Conservation (phyloP, 108 stramenopile species). For the Cyclotella choctawhatcheeana region DNA sequence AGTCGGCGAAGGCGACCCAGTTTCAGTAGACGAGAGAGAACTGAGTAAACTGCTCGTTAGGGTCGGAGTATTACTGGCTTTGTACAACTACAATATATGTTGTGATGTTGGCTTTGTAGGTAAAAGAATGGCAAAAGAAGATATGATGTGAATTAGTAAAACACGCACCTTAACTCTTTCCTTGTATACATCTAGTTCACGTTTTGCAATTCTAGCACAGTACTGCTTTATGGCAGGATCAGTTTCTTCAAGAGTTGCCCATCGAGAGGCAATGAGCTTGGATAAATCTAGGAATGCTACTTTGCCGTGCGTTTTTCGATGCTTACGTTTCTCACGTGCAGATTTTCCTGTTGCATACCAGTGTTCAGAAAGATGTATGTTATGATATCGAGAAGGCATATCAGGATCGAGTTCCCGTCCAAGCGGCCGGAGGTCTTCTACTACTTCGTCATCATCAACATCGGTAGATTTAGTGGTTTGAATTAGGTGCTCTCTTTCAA, state of each 20-base stretch:
- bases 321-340: constrained; percentile 51
- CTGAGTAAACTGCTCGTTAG: not conserved
- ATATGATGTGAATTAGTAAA: too few species aligned
- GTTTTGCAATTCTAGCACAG: constrained; percentile 35
- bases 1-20: not conserved
- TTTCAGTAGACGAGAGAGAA: not conserved
- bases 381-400: constrained; percentile 35
- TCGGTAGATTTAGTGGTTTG: constrained; percentile 12
- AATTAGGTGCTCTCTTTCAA: constrained; percentile 52
- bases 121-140: too few species aligned
- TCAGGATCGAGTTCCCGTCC: too few species aligned
- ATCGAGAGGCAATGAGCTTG: constrained; percentile 60
- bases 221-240: constrained; percentile 47
- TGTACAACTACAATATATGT: too few species aligned
- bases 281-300: constrained; percentile 83
- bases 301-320: constrained; percentile 83
- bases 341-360: constrained; percentile 51
- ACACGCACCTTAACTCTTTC: too few species aligned
- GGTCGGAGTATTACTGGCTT: not conserved
- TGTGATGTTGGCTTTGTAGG: too few species aligned
- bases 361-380: constrained; percentile 40
- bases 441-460: constrained; percentile 21
- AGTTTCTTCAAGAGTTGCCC: constrained; percentile 49
- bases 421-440: constrained; percentile 18
- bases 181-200: constrained; percentile 40